Conservation (phyloP, 495 filamentous ascomycete genomes). For the Xylaria cubensis region DNA sequence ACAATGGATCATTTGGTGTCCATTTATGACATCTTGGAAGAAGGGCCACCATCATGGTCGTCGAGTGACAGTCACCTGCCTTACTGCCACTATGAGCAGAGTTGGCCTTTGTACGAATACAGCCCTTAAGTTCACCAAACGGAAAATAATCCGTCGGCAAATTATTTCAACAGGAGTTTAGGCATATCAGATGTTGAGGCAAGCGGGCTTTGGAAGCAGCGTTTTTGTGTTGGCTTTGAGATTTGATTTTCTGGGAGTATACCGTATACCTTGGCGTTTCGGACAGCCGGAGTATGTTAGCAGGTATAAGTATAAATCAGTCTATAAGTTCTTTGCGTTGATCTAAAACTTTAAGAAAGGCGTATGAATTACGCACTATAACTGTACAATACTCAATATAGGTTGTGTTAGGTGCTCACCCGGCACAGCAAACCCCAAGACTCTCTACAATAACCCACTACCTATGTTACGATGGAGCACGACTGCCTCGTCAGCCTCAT, state of each 20-base stretch:
- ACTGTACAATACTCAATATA: not conserved
- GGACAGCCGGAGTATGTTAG: not conserved
- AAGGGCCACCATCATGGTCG: slow-evolving; percentile 30
- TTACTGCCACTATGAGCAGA: not conserved
- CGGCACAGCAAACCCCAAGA: not conserved
- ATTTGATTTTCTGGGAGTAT: not conserved
- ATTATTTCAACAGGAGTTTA: slow-evolving; percentile 3
- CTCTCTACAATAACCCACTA: not conserved
- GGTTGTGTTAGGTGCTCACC: not conserved
- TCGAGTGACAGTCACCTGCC: not conserved
- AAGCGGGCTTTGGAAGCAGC: not conserved
- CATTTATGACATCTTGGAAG: slow-evolving; percentile 35
- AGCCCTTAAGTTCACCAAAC: not conserved
- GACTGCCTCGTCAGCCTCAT: not conserved
- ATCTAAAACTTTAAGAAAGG: not conserved
- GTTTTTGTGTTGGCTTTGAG: not conserved
- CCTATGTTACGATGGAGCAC: not conserved
- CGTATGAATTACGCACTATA: no score
- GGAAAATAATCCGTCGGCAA: not conserved
- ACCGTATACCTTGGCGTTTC: not conserved
- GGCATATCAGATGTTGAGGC: not conserved
- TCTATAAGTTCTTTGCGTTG: not conserved
- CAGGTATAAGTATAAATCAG: not conserved
- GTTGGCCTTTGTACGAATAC: slow-evolving; percentile 5
- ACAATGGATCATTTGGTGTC: slow-evolving; percentile 35